Percentiles rank a stretch among this genome's conserved stretches.
Evolutionary conservation across 495 filamentous ascomycete genomes (phyloP).

Genomic region (Sordaria brevicollis): DNA sequence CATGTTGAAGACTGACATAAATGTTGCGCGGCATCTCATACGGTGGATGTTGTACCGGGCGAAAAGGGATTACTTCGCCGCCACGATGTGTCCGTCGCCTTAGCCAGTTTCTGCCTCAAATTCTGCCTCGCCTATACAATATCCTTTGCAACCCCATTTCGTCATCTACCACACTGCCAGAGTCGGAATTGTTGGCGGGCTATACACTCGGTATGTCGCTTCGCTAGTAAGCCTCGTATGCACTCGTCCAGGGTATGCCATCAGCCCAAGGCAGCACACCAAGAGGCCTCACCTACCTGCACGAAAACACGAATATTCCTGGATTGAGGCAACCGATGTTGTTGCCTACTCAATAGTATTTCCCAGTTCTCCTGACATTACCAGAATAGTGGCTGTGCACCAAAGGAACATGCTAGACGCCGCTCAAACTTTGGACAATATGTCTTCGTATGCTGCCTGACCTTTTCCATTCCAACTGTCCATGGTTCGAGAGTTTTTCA

Average conservation of each 20-base stretch:
- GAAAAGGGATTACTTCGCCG: too few species aligned
- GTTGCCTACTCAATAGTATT: neutral
- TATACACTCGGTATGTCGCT: too few species aligned
- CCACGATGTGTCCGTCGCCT: neutral
- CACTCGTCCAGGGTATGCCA: neutral
- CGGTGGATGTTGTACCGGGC: neutral
- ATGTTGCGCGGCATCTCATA: too few species aligned
- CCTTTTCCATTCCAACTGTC: neutral
- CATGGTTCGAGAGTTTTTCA: neutral
- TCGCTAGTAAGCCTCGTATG: neutral
- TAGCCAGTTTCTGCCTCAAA: neutral
- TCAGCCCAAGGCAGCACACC: neutral
- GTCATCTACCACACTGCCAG: neutral
- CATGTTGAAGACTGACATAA: neutral
- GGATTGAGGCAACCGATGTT: neutral
- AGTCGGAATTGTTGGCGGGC: neutral
- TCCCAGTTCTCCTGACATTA: neutral
- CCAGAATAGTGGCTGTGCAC: neutral
- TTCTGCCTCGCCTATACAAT: neutral
- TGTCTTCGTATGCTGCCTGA: neutral
- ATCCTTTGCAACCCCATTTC: rapidly evolving
- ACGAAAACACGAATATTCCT: neutral
- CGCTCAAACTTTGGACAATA: neutral
- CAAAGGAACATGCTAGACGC: neutral
- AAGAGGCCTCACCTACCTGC: neutral